phyloP scores from a whole-genome alignment of 2,329 filamentous ascomycete species.

The Diplodia sapinea region DNA sequence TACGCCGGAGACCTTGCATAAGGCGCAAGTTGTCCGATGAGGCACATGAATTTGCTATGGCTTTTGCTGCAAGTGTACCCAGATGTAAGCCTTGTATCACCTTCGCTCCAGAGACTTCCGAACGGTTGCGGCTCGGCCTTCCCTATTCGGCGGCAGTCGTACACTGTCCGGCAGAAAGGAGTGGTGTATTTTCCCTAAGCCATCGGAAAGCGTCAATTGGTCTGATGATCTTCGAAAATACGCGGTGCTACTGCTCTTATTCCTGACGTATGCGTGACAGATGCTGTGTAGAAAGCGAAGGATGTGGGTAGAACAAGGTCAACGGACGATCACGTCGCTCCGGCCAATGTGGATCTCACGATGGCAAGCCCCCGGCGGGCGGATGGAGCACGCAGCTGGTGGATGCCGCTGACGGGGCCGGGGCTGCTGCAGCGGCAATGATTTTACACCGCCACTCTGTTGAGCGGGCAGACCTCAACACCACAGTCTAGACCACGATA shows the following conservation, averaged over 20 bases:
- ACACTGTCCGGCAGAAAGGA: background rate
- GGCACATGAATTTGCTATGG: background rate
- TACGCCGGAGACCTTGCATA: background rate
- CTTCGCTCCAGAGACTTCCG: too few relatives aligned
- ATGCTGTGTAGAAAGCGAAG: background rate
- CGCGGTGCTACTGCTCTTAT: background rate
- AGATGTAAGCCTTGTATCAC: background rate
- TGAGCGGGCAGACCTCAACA: conserved; percentile 3
- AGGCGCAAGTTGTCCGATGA: background rate
- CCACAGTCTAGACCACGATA: conserved; percentile 18
- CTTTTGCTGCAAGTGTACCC: background rate
- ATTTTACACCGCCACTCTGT: conserved; percentile 6
- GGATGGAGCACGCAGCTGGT: background rate
- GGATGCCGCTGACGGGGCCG: background rate
- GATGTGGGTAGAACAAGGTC: background rate
- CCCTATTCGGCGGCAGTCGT: background rate
- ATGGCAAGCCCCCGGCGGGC: conserved; percentile 8
- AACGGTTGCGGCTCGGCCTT: too few relatives aligned
- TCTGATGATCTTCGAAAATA: background rate
- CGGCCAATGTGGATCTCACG: background rate
- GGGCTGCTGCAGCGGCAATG: background rate
- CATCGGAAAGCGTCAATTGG: background rate
- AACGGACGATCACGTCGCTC: background rate
- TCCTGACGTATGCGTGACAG: background rate
- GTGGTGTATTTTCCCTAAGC: background rate